These are phyloP conservation scores for Pachyrhizus erosus DNA, from an alignment of 306 rosid species.

Conservation along the genomic window DNA sequence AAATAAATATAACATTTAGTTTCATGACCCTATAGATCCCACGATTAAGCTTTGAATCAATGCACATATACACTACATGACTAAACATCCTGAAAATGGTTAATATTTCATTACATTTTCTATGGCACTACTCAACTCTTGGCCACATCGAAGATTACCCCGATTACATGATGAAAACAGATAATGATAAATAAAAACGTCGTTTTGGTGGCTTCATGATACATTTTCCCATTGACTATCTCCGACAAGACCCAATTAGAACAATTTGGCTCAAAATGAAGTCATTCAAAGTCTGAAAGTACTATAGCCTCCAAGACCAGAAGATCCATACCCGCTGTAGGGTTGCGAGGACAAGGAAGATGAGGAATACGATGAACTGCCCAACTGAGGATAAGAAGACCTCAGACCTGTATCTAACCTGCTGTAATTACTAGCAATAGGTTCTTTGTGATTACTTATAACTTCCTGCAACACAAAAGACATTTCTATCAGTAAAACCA, in stretches of 20 bases:
- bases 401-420: conserved; percentile 73
- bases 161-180: conserved; percentile 28
- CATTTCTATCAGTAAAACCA: conserved; percentile 37
- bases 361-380: conserved; percentile 61
- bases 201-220: conserved; percentile 48
- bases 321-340: conserved; percentile 76
- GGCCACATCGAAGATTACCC: conserved; percentile 45
- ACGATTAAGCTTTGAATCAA: conserved; percentile 23
- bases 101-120: conserved; percentile 54
- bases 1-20: not conserved
- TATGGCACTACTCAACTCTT: conserved; percentile 46
- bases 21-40: conserved; percentile 15
- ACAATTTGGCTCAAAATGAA: conserved; percentile 40
- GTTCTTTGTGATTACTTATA: conserved; percentile 69
- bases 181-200: conserved; percentile 1
- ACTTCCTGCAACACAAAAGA: conserved; percentile 66
- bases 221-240: conserved; percentile 40
- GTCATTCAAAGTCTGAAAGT: conserved; percentile 79
- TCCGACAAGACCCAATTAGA: conserved; percentile 44
- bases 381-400: conserved; percentile 76
- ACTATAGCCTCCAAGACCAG: conserved; percentile 83
- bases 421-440: conserved; percentile 64
- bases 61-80: conserved; percentile 45
- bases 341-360: conserved; percentile 76
- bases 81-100: conserved; percentile 44